Conservation (phyloP, 352 stramenopile genomes). For the Globisporangium iwayamae region DNA sequence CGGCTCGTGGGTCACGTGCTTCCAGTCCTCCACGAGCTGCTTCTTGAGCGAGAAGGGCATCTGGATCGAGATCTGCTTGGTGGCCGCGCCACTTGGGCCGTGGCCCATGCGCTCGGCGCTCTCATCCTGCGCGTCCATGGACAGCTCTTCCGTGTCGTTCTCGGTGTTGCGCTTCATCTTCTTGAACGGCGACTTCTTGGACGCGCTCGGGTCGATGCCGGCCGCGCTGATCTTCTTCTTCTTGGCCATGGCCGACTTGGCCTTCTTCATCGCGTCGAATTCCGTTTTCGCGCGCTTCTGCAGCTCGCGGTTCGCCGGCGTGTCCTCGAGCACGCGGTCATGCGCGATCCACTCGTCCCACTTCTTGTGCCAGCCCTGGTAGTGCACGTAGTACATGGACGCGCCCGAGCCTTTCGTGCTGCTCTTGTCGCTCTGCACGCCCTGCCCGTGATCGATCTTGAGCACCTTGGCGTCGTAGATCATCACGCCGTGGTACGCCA, state of each 20-base stretch:
- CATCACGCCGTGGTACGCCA: slow-evolving; percentile 79
- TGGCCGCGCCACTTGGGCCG: background rate
- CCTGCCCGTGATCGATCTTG: slow-evolving; percentile 73
- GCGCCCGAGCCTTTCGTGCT: slow-evolving; percentile 16
- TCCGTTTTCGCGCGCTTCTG: slow-evolving; percentile 45
- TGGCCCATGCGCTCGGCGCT: slow-evolving; percentile 10
- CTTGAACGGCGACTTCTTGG: slow-evolving; percentile 74
- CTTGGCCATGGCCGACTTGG: slow-evolving; percentile 33
- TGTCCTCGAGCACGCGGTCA: slow-evolving; percentile 73
- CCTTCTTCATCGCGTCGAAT: slow-evolving; percentile 28
- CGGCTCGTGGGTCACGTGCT: slow-evolving; percentile 74
- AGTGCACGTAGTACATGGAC: slow-evolving; percentile 88
- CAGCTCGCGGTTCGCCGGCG: slow-evolving; percentile 41
- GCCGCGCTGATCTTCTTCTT: slow-evolving; percentile 71
- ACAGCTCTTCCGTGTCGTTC: slow-evolving; percentile 66
- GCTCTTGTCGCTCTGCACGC: slow-evolving; percentile 32
- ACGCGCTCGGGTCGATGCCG: slow-evolving; percentile 42
- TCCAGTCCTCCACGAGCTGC: slow-evolving; percentile 90
- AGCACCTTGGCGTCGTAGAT: slow-evolving; percentile 86
- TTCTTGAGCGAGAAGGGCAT: slow-evolving; percentile 92
- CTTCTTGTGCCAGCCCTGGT: slow-evolving; percentile 89
- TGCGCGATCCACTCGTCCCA: slow-evolving; percentile 89
- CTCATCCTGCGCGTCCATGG: slow-evolving; percentile 19
- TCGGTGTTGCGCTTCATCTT: slow-evolving; percentile 62
- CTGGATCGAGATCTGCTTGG: slow-evolving; percentile 63